phyloP scores from a whole-genome alignment of 2,329 filamentous ascomycete species.

The Hymenoscyphus repandus region DNA sequence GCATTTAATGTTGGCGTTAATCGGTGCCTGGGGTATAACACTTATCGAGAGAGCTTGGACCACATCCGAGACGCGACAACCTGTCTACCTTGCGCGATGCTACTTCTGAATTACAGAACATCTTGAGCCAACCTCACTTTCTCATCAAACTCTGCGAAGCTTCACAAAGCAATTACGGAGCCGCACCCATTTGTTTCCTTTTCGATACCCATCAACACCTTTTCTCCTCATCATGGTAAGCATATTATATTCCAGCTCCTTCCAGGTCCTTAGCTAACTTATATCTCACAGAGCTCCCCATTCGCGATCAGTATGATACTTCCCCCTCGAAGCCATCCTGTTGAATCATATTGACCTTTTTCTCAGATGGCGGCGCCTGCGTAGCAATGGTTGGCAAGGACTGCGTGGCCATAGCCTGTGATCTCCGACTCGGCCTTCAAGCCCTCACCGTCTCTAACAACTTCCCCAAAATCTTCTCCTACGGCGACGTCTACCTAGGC shows the following conservation, averaged over 20 bases:
- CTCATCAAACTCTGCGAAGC: constrained; percentile 14
- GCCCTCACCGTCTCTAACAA: constrained; percentile 97
- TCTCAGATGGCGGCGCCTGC: constrained; percentile 77
- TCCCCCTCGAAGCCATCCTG: constrained; percentile 3
- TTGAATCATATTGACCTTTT: constrained; percentile 21
- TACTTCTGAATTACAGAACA: constrained; percentile 2
- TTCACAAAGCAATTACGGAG: constrained; percentile 7
- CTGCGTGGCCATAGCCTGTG: constrained; percentile 98
- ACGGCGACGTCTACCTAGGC: constrained; percentile 91
- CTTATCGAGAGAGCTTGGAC: constrained; percentile 1
- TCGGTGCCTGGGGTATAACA: background rate
- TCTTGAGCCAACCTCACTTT: too few species aligned
- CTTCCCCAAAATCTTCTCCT: constrained; percentile 99
- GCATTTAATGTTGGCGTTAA: too few species aligned
- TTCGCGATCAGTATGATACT: constrained; percentile 83
- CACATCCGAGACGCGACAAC: too few species aligned
- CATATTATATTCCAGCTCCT: constrained; percentile 1
- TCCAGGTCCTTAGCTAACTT: constrained; percentile 30
- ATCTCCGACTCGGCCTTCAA: constrained; percentile 95
- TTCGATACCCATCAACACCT: background rate
- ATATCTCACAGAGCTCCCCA: constrained; percentile 64
- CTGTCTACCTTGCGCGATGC: too few species aligned
- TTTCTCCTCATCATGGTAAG: constrained; percentile 27
- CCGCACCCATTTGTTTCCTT: background rate
- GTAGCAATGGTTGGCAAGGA: constrained; percentile 99